phyloP scores from a whole-genome alignment of 169 alveolate species.

The Cryptosporidium ubiquitum region DNA sequence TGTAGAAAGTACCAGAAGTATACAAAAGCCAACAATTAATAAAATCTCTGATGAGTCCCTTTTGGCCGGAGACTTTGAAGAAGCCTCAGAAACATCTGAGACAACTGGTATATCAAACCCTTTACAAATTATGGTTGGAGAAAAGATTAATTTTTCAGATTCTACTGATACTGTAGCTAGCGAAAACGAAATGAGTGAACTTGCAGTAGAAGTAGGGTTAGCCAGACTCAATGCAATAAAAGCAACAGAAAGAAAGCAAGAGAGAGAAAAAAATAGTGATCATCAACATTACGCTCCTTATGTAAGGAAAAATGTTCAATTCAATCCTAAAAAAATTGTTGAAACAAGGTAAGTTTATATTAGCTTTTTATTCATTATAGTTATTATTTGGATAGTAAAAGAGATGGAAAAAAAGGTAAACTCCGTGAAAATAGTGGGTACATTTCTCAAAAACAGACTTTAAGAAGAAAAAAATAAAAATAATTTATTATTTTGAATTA shows the following conservation, averaged over 20 bases:
- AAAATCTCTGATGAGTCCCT: constrained; percentile 25
- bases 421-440: background rate
- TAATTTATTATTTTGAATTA: background rate
- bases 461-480: constrained; percentile 1
- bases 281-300: background rate
- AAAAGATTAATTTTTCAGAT: background rate
- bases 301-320: background rate
- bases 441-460: background rate
- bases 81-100: constrained; percentile 17
- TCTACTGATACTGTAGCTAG: background rate
- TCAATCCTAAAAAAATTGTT: background rate
- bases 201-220: constrained; percentile 1
- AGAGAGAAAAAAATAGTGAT: background rate
- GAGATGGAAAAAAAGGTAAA: background rate
- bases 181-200: constrained; percentile 19
- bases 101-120: background rate
- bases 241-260: background rate
- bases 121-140: background rate
- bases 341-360: constrained; percentile 6
- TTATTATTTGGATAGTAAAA: background rate
- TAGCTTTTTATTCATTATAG: background rate
- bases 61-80: constrained; percentile 35
- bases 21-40: background rate
- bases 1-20: background rate
- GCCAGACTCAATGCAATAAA: constrained; percentile 28